phyloP scores from a whole-genome alignment of 1,139 yeast genomes.

The Blastobotrys illinoisensis region DNA sequence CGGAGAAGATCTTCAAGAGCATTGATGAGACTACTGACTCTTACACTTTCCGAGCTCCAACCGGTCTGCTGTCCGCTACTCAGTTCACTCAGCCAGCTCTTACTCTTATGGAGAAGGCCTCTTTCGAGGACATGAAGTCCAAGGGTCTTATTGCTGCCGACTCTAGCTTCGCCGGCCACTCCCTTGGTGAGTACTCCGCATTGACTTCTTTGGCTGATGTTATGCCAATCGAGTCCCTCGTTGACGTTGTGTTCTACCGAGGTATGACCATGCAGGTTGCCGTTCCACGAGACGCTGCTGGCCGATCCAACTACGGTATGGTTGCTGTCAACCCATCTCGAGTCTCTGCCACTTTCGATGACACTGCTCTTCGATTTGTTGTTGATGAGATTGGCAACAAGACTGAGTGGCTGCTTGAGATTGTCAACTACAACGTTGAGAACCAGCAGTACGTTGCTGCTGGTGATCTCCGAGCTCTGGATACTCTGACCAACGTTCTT shows the following conservation, averaged over 20 bases:
- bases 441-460: slow-evolving; percentile 98
- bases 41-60: slow-evolving; percentile 84
- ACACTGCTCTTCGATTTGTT: slow-evolving; percentile 90
- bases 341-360: slow-evolving; percentile 80
- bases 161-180: slow-evolving; percentile 97
- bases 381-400: slow-evolving; percentile 79
- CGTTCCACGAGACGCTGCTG: slow-evolving; percentile 90
- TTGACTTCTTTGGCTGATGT: slow-evolving; percentile 95
- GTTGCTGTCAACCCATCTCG: slow-evolving; percentile 97
- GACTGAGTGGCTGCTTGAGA: slow-evolving; percentile 92
- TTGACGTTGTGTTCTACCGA: slow-evolving; percentile 97
- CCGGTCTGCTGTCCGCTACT: slow-evolving; percentile 94
- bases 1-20: slow-evolving; percentile 93
- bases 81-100: slow-evolving; percentile 99
- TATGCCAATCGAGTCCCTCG: slow-evolving; percentile 96
- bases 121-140: slow-evolving; percentile 93
- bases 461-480: slow-evolving; percentile 94
- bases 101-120: slow-evolving; percentile 98
- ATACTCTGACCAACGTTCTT: slow-evolving; percentile 86
- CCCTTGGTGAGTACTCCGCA: slow-evolving; percentile 98
- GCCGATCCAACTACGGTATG: slow-evolving; percentile 99
- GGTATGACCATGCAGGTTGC: slow-evolving; percentile 99
- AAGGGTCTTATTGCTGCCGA: slow-evolving; percentile 94
- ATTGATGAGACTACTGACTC: slow-evolving; percentile 78
- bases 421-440: slow-evolving; percentile 97